phyloP scores from a whole-genome alignment of 2,329 filamentous ascomycete species.

The Zelopaecilomyces penicillatus region DNA sequence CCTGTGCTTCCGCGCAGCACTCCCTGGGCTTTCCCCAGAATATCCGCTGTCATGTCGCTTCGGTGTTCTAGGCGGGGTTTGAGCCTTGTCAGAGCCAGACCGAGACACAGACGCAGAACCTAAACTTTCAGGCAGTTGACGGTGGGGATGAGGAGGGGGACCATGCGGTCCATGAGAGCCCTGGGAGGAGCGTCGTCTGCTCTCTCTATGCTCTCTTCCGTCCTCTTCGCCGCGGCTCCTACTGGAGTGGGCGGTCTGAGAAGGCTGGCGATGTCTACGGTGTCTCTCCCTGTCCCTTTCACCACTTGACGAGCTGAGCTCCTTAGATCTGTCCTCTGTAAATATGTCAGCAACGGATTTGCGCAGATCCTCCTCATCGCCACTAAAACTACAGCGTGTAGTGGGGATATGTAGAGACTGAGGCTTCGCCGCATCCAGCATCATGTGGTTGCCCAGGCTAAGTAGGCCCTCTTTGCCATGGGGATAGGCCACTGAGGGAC shows the following conservation, averaged over 20 bases:
- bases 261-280: slow-evolving; percentile 33
- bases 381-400: slow-evolving; percentile 24
- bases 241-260: slow-evolving; percentile 25
- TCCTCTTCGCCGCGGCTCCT: slow-evolving; percentile 25
- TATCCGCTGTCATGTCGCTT: slow-evolving; percentile 39
- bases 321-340: slow-evolving; percentile 42
- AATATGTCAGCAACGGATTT: slow-evolving; percentile 47
- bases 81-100: slow-evolving; percentile 17
- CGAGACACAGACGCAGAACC: slow-evolving; percentile 11
- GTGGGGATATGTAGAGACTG: slow-evolving; percentile 24
- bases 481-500: slow-evolving; percentile 19
- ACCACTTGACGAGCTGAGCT: slow-evolving; percentile 25
- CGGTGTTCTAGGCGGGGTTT: slow-evolving; percentile 29
- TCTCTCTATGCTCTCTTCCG: slow-evolving; percentile 21
- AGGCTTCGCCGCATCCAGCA: slow-evolving; percentile 17
- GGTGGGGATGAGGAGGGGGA: slow-evolving; percentile 23
- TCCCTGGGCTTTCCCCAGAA: slow-evolving; percentile 31
- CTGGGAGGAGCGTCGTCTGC: slow-evolving; percentile 19
- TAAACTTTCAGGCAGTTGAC: slow-evolving; percentile 30
- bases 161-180: slow-evolving; percentile 16
- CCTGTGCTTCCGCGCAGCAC: slow-evolving; percentile 27
- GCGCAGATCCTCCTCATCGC: slow-evolving; percentile 23
- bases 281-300: slow-evolving; percentile 32
- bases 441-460: slow-evolving; percentile 18
- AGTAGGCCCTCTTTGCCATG: slow-evolving; percentile 18